Conservation (phyloP, 495 filamentous ascomycete genomes). For the Stereocaulon alpinum region DNA sequence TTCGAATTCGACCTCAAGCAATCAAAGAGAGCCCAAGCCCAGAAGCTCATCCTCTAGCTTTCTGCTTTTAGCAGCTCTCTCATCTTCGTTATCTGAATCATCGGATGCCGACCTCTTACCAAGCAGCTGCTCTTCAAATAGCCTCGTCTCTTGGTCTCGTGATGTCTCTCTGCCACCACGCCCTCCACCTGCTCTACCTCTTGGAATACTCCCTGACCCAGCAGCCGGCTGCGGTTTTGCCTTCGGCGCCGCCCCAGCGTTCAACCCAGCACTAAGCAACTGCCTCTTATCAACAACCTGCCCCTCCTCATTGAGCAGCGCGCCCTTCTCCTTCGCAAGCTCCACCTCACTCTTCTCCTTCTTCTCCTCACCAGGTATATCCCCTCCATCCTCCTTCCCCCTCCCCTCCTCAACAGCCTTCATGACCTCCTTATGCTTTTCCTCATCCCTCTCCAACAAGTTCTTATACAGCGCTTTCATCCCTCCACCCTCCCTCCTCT, state of each 20-base stretch:
- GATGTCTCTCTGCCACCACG: slow-evolving; percentile 26
- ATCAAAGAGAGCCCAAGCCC: slow-evolving; percentile 6
- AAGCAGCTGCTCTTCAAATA: slow-evolving; percentile 64
- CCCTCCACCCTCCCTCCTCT: slow-evolving; percentile 54
- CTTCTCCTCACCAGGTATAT: slow-evolving; percentile 27
- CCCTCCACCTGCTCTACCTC: slow-evolving; percentile 19
- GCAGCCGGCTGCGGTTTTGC: slow-evolving; percentile 31
- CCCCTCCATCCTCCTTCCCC: slow-evolving; percentile 27
- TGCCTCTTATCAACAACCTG: slow-evolving; percentile 91
- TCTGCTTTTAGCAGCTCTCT: slow-evolving; percentile 59
- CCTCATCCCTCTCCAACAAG: slow-evolving; percentile 67
- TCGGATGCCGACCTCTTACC: slow-evolving; percentile 18
- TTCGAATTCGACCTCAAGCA: not conserved
- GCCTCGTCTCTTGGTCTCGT: slow-evolving; percentile 66
- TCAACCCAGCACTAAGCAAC: slow-evolving; percentile 77
- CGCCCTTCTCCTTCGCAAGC: slow-evolving; percentile 57
- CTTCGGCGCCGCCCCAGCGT: slow-evolving; percentile 51
- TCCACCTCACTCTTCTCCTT: slow-evolving; percentile 62
- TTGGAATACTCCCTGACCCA: not conserved
- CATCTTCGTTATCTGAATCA: slow-evolving; percentile 35
- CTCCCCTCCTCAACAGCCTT: slow-evolving; percentile 59
- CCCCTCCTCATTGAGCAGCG: slow-evolving; percentile 81
- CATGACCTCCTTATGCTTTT: slow-evolving; percentile 57
- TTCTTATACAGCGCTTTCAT: slow-evolving; percentile 83
- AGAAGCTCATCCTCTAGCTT: slow-evolving; percentile 68